phyloP scores from a whole-genome alignment of 2,329 filamentous ascomycete species.

The Fusarium incarnatum region DNA sequence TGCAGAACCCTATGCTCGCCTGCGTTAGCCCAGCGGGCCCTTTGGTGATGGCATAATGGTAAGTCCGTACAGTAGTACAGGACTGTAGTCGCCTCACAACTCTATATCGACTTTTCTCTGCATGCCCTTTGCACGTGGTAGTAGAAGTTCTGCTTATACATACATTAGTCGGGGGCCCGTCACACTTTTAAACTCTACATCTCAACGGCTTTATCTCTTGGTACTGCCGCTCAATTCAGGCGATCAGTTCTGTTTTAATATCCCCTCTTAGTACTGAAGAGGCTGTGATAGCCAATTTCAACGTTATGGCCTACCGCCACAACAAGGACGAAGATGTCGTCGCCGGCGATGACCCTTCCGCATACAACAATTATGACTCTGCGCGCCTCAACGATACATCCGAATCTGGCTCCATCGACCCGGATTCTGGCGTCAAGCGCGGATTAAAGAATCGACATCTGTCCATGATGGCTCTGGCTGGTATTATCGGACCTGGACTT shows the following conservation, averaged over 20 bases:
- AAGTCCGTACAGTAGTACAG: conserved; percentile 1
- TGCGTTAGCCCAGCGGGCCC: conserved; percentile 44
- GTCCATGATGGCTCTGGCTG: conserved; percentile 73
- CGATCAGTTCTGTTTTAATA: not conserved
- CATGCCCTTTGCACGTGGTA: conserved; percentile 4
- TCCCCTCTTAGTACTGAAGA: conserved; percentile 6
- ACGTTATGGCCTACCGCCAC: conserved; percentile 26
- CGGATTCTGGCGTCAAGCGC: conserved; percentile 73
- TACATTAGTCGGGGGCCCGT: not conserved
- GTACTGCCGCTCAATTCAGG: not conserved
- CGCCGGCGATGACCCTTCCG: conserved; percentile 36
- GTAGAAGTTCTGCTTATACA: conserved; percentile 20
- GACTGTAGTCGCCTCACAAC: conserved; percentile 24
- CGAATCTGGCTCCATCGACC: conserved; percentile 63
- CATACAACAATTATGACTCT: conserved; percentile 37
- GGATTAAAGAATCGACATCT: conserved; percentile 76
- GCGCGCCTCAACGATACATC: conserved; percentile 28
- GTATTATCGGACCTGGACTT: conserved; percentile 75
- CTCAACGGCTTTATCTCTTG: not conserved
- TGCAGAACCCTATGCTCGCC: conserved; percentile 30
- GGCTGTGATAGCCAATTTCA: conserved; percentile 13
- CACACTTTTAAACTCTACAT: not conserved
- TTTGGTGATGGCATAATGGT: conserved; percentile 44
- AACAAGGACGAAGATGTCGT: conserved; percentile 37
- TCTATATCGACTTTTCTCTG: conserved; percentile 37